A percentile compares a stretch with the other conserved stretches of the same genome.
phyloP scores from a whole-genome alignment of 2,329 filamentous ascomycete genomes.

The Fusarium sulawesiense region DNA sequence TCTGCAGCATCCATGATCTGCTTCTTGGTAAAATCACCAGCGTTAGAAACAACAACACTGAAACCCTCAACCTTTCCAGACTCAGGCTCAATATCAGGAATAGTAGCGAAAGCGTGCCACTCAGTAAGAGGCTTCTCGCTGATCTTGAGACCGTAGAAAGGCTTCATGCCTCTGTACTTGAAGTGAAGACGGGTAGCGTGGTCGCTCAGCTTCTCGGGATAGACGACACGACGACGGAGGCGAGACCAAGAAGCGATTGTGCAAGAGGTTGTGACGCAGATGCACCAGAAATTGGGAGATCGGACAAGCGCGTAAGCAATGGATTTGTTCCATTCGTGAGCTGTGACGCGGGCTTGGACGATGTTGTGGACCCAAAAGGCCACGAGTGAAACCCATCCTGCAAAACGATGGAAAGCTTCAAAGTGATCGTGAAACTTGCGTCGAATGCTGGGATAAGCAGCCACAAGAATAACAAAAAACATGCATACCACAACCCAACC shows the following conservation, averaged over 20 bases:
- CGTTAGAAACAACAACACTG: slow-evolving; percentile 20
- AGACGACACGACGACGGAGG: slow-evolving; percentile 5
- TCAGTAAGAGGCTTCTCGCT: slow-evolving; percentile 22
- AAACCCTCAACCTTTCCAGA: slow-evolving; percentile 15
- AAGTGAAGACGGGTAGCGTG: slow-evolving; percentile 24
- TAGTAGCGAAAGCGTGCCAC: slow-evolving; percentile 22
- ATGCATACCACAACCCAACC: slow-evolving; percentile 13
- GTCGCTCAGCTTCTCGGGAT: slow-evolving; percentile 19
- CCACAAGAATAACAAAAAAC: slow-evolving; percentile 14
- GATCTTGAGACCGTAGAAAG: slow-evolving; percentile 23
- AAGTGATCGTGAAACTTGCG: slow-evolving; percentile 22
- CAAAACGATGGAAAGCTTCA: slow-evolving; percentile 21
- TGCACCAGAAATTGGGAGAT: slow-evolving; percentile 25
- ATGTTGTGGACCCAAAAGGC: slow-evolving; percentile 24
- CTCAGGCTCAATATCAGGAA: slow-evolving; percentile 17
- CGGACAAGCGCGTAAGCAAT: slow-evolving; percentile 6
- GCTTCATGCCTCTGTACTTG: slow-evolving; percentile 27
- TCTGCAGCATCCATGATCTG: slow-evolving; percentile 15
- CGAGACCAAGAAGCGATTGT: slow-evolving; percentile 15
- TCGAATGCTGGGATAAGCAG: slow-evolving; percentile 11
- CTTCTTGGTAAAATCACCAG: slow-evolving; percentile 18
- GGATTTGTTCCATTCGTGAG: slow-evolving; percentile 9
- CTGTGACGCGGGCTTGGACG: slow-evolving; percentile 9
- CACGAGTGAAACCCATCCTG: slow-evolving; percentile 8
- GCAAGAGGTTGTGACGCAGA: slow-evolving; percentile 21